phyloP scores from a whole-genome alignment of 2,329 filamentous ascomycete genomes.

The Cytospora paraplurivora region DNA sequence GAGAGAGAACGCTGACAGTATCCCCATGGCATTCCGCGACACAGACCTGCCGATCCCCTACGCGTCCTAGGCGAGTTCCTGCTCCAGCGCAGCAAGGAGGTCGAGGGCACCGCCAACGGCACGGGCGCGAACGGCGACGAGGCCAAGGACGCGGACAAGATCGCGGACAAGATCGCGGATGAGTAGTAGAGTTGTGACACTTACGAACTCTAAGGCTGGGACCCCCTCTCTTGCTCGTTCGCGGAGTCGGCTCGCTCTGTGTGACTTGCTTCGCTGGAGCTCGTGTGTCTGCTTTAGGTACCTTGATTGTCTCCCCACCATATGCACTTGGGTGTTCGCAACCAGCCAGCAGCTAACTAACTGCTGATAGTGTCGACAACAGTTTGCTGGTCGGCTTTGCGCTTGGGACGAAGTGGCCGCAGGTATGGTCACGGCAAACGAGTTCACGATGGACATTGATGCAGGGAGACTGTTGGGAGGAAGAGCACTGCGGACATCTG shows the following conservation, averaged over 20 bases:
- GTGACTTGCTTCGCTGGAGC: neutral
- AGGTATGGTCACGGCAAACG: neutral
- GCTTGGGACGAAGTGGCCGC: neutral
- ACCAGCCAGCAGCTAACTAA: neutral
- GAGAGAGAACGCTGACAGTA: neutral
- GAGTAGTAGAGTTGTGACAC: neutral
- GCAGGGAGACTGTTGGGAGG: neutral
- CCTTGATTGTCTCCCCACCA: neutral
- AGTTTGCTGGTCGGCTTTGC: neutral
- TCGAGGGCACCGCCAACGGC: slow-evolving; percentile 46
- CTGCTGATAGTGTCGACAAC: neutral
- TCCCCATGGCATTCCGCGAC: neutral
- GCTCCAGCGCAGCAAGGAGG: slow-evolving; percentile 66
- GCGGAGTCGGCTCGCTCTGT: neutral
- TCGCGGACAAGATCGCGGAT: too few relatives aligned
- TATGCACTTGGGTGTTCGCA: too few relatives aligned
- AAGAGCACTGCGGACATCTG: neutral
- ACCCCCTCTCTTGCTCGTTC: neutral
- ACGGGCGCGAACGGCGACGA: neutral
- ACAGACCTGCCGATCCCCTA: slow-evolving; percentile 67
- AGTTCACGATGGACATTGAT: neutral
- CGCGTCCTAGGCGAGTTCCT: slow-evolving; percentile 71
- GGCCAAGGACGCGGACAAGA: slow-evolving; percentile 16
- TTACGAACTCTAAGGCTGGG: neutral
- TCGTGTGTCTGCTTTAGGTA: neutral